Evolutionary conservation across 345 rosid species (phyloP).

Genomic region (Lepidium sativum): DNA sequence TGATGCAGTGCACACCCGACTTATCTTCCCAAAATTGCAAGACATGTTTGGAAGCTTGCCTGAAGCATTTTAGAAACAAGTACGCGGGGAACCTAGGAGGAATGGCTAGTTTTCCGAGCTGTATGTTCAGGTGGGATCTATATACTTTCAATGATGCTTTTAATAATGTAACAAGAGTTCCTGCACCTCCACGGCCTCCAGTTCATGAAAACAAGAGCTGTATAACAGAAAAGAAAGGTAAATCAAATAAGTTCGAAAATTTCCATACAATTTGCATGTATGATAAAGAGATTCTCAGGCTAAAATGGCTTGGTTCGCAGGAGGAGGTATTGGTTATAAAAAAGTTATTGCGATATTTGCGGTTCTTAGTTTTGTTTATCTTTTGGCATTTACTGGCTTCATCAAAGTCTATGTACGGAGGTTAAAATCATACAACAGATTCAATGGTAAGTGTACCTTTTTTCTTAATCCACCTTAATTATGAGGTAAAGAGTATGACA

Average conservation of each 20-base stretch:
- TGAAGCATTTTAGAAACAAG: background rate
- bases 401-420: background rate
- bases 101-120: constrained; percentile 24
- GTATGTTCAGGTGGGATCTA: constrained; percentile 38
- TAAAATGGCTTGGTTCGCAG: background rate
- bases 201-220: background rate
- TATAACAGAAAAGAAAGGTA: background rate
- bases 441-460: background rate
- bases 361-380: background rate
- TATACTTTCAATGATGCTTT: background rate
- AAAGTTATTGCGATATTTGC: background rate
- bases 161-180: background rate
- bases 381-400: background rate
- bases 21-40: constrained; percentile 19
- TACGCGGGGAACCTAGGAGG: constrained; percentile 25
- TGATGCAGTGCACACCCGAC: constrained; percentile 47
- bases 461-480: background rate
- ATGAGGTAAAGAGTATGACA: background rate
- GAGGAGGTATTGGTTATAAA: background rate
- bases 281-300: background rate
- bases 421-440: background rate
- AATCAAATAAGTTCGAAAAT: background rate
- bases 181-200: background rate
- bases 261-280: background rate
- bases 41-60: constrained; percentile 8